phyloP scores from a whole-genome alignment of 495 filamentous ascomycete genomes.

The Penicillium argentinense region DNA sequence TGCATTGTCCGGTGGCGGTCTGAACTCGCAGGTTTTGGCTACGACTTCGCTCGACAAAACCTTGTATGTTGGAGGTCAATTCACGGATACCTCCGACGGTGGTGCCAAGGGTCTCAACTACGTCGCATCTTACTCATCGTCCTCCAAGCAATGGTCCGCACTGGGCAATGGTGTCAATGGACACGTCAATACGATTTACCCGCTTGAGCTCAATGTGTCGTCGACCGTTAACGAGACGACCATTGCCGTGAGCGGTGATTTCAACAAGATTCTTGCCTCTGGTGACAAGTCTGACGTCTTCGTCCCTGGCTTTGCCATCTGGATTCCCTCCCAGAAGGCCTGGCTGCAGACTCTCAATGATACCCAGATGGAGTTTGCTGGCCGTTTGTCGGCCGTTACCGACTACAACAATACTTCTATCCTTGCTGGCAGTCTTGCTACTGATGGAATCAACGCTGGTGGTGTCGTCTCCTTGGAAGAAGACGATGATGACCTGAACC shows the following conservation, averaged over 20 bases:
- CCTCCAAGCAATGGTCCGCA: constrained; percentile 67
- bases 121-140: constrained; percentile 72
- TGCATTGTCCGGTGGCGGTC: constrained; percentile 64
- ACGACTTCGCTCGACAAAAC: constrained; percentile 61
- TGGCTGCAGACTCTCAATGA: constrained; percentile 84
- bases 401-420: constrained; percentile 62
- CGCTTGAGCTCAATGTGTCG: constrained; percentile 78
- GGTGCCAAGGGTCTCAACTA: constrained; percentile 62
- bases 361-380: constrained; percentile 62
- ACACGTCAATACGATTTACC: constrained; percentile 67
- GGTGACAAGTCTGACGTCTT: constrained; percentile 57
- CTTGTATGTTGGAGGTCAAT: constrained; percentile 84
- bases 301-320: constrained; percentile 79
- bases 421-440: constrained; percentile 76
- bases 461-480: constrained; percentile 65
- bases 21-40: constrained; percentile 77
- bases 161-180: constrained; percentile 89
- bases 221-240: constrained; percentile 65
- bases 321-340: constrained; percentile 86
- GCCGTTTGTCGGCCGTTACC: constrained; percentile 67
- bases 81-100: constrained; percentile 69
- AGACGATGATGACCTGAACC: constrained; percentile 46
- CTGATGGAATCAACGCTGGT: constrained; percentile 63
- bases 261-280: constrained; percentile 68
- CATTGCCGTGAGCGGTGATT: constrained; percentile 78